Evolutionary conservation across 2,329 filamentous ascomycete genomes (phyloP).

Genomic region (Paramyrothecium sp.): DNA sequence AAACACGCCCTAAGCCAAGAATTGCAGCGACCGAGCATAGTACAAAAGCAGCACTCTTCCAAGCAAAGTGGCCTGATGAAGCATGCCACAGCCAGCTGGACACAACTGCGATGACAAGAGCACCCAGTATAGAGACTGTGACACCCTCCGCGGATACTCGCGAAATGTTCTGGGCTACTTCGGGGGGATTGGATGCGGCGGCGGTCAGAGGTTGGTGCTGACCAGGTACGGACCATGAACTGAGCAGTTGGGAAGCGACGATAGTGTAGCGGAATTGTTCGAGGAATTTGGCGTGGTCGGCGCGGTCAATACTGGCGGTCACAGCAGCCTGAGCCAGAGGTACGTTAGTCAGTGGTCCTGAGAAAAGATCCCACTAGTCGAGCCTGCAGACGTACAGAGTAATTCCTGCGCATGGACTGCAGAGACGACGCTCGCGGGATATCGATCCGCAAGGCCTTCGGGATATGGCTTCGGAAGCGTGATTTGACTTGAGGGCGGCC

Average conservation of each 20-base stretch:
- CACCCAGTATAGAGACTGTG: slow-evolving; percentile 47
- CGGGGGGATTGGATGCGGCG: slow-evolving; percentile 14
- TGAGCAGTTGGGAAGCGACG: slow-evolving; percentile 85
- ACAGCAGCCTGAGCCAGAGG: slow-evolving; percentile 57
- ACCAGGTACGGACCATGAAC: slow-evolving; percentile 58
- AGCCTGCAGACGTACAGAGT: slow-evolving; percentile 42
- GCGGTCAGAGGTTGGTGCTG: slow-evolving; percentile 19
- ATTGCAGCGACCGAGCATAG: slow-evolving; percentile 52
- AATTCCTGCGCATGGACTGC: slow-evolving; percentile 46
- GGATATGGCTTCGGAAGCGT: slow-evolving; percentile 49
- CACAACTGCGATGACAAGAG: slow-evolving; percentile 66
- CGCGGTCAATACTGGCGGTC: slow-evolving; percentile 69
- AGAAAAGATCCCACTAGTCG: slow-evolving; percentile 3
- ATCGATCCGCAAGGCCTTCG: slow-evolving; percentile 41
- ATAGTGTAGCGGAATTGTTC: slow-evolving; percentile 93
- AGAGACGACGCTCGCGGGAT: slow-evolving; percentile 35
- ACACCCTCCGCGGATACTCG: slow-evolving; percentile 42
- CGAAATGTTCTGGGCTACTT: slow-evolving; percentile 18
- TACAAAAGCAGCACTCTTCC: slow-evolving; percentile 51
- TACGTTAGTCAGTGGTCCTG: neutral
- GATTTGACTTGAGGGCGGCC: slow-evolving; percentile 53
- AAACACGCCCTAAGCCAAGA: slow-evolving; percentile 60
- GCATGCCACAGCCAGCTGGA: slow-evolving; percentile 67
- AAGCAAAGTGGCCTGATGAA: slow-evolving; percentile 51
- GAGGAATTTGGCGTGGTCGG: slow-evolving; percentile 81